Conservation (phyloP, 345 rosid species). For the Barbarea vulgaris region DNA sequence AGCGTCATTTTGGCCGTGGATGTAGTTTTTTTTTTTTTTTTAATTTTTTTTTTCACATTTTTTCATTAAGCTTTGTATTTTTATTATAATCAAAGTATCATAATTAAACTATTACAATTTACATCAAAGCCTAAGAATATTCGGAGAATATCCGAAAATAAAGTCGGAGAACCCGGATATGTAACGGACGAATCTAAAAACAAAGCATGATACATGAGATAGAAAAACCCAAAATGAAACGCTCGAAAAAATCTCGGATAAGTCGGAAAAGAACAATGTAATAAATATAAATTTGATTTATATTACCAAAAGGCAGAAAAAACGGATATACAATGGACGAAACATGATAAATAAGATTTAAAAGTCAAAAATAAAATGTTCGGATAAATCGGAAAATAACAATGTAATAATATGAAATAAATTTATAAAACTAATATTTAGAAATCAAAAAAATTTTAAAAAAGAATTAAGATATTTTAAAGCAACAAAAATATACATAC, state of each 20-base stretch:
- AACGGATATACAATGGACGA: too few species aligned
- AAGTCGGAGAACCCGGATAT: not conserved
- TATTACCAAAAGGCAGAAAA: too few species aligned
- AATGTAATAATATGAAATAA: not conserved
- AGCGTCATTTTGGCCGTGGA: slow-evolving; percentile 23
- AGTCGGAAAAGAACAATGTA: not conserved
- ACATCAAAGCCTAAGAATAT: not conserved
- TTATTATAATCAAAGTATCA: not conserved
- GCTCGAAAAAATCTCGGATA: not conserved
- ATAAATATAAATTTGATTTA: not conserved
- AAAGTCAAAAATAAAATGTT: too few species aligned
- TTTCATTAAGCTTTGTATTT: too few species aligned
- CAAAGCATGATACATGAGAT: not conserved
- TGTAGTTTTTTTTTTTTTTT: not conserved
- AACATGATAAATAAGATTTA: too few species aligned
- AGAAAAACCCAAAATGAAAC: not conserved
- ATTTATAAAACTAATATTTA: not conserved
- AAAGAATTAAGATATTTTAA: not conserved
- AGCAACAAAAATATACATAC: not conserved
- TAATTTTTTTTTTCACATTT: too few species aligned
- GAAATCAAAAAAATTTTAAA: not conserved
- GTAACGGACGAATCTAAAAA: not conserved
- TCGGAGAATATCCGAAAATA: not conserved
- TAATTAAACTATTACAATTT: not conserved
- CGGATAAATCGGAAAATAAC: not conserved